Evolutionary conservation across 23 red algal genomes (phyloP).

Genomic region (Gracilariopsis chorda): DNA sequence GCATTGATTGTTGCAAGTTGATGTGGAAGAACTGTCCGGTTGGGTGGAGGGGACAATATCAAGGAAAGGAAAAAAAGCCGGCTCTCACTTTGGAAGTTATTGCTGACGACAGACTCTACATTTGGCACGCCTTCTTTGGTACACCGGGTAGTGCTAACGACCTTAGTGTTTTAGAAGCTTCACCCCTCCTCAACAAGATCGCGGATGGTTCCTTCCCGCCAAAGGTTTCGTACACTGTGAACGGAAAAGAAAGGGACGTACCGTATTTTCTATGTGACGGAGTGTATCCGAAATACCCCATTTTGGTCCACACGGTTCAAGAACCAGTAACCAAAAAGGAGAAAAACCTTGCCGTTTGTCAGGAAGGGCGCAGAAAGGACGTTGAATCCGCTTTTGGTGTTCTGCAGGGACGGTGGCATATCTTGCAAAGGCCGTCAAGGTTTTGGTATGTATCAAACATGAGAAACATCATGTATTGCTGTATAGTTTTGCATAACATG

Average conservation of each 20-base stretch:
- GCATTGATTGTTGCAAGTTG: neutral
- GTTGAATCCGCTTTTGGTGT: neutral
- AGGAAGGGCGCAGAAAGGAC: conserved; percentile 7
- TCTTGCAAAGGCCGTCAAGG: no score
- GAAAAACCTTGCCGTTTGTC: neutral
- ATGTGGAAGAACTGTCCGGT: conserved; percentile 40
- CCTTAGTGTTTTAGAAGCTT: conserved; percentile 1
- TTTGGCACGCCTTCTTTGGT: conserved; percentile 32
- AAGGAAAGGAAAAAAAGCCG: conserved; percentile 11
- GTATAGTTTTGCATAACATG: conserved; percentile 55
- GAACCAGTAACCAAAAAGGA: neutral
- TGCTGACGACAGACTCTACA: neutral
- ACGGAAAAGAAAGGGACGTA: neutral
- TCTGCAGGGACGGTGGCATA: conserved; percentile 18
- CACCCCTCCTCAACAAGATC: neutral
- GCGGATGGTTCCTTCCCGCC: neutral
- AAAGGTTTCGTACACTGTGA: neutral
- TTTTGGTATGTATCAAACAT: conserved; percentile 4
- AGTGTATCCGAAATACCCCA: neutral
- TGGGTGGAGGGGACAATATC: neutral
- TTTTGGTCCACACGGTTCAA: neutral
- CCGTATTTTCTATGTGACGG: conserved; percentile 2
- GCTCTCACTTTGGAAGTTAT: conserved; percentile 8
- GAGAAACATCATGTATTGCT: neutral
- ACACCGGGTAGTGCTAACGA: conserved; percentile 1